A percentile compares a stretch with the other conserved stretches of the same genome.
Evolutionary conservation across 176 grass and related monocot species (phyloP).

Genomic region (Rhynchospora pubera): DNA sequence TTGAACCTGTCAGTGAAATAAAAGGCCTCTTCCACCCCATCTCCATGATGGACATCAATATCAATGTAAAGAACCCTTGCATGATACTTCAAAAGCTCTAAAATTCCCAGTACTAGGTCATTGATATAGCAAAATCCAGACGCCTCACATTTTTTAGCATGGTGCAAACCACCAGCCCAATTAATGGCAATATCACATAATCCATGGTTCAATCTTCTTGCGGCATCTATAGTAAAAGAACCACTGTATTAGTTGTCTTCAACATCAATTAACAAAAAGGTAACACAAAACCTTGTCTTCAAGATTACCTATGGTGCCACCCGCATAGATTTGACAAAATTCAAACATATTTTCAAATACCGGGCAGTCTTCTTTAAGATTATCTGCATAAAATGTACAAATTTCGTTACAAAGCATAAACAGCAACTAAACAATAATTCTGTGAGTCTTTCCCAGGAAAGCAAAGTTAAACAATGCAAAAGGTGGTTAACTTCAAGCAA

Average conservation of each 20-base stretch:
- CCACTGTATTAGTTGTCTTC: slow-evolving; percentile 11
- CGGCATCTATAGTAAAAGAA: slow-evolving; percentile 71
- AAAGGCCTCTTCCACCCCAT: slow-evolving; percentile 98
- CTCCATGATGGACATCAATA: slow-evolving; percentile 99
- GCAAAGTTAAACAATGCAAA: not conserved
- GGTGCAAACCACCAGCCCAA: slow-evolving; percentile 93
- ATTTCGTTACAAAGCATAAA: not conserved
- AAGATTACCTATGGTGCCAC: slow-evolving; percentile 92
- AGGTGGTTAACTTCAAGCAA: not conserved
- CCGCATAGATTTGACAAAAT: slow-evolving; percentile 97
- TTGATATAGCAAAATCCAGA: slow-evolving; percentile 99
- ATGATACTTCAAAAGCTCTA: slow-evolving; percentile 95
- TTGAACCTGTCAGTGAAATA: slow-evolving; percentile 96
- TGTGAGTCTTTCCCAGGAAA: not conserved
- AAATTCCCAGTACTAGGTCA: slow-evolving; percentile 91
- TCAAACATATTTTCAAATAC: slow-evolving; percentile 98
- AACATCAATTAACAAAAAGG: not conserved
- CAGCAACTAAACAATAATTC: not conserved
- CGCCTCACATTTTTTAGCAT: slow-evolving; percentile 87
- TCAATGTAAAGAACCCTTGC: slow-evolving; percentile 96
- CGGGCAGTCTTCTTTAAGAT: slow-evolving; percentile 94
- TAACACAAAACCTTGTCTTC: not conserved
- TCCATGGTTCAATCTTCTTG: slow-evolving; percentile 79
- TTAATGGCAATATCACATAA: slow-evolving; percentile 92
- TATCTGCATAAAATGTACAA: slow-evolving; percentile 42